These are phyloP conservation scores for Lichenothelia convexa DNA, from an alignment of 495 filamentous ascomycete species.

Conservation along the genomic window DNA sequence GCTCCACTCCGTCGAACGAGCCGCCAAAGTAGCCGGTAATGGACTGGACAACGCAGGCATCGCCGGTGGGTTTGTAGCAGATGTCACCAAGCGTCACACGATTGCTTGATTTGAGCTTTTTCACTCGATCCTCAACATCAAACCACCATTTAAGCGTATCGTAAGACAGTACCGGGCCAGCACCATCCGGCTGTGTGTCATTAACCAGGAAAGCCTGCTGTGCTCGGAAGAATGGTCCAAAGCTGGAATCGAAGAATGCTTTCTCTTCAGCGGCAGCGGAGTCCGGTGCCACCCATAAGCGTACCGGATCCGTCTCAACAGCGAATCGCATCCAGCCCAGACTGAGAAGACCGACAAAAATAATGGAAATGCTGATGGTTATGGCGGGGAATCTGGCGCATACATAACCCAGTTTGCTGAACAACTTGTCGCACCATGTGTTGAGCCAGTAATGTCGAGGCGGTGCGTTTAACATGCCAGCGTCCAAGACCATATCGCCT, in stretches of 20 bases:
- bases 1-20: constrained; percentile 40
- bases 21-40: constrained; percentile 70
- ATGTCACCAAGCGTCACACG: constrained; percentile 58
- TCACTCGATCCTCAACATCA: constrained; percentile 62
- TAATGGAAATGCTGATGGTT: constrained; percentile 52
- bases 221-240: constrained; percentile 87
- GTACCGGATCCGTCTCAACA: constrained; percentile 75
- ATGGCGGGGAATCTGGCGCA: constrained; percentile 70
- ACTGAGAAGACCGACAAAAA: constrained; percentile 58
- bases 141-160: constrained; percentile 90
- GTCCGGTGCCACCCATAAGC: constrained; percentile 86
- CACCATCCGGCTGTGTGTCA: constrained; percentile 43
- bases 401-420: constrained; percentile 61
- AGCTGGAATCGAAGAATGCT: constrained; percentile 81
- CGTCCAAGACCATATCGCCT: constrained; percentile 54
- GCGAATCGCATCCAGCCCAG: constrained; percentile 72
- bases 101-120: constrained; percentile 46
- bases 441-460: constrained; percentile 64
- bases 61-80: constrained; percentile 82
- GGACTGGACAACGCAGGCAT: constrained; percentile 83
- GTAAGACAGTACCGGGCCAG: constrained; percentile 64
- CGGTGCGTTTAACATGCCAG: constrained; percentile 50
- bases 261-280: constrained; percentile 87
- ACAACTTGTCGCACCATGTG: constrained; percentile 54
- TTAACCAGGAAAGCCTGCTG: constrained; percentile 92